Conservation (phyloP, 2,329 filamentous ascomycete genomes). For the Davidsoniella neocaledoniae region DNA sequence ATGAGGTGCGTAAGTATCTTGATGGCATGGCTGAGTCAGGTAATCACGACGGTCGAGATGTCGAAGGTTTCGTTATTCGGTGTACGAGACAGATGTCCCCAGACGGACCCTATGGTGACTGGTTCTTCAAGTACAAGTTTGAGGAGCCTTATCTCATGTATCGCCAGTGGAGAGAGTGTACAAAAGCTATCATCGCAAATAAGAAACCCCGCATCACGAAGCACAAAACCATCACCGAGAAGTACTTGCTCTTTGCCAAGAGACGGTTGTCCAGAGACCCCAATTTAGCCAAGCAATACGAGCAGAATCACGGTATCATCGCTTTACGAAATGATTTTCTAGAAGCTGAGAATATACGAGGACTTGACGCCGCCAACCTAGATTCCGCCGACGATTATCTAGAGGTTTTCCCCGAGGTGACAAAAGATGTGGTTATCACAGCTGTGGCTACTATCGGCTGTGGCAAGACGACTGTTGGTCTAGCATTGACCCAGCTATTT, state of each 20-base stretch:
- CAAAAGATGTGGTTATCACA: constrained; percentile 59
- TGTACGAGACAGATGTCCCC: constrained; percentile 52
- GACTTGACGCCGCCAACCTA: constrained; percentile 69
- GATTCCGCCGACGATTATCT: constrained; percentile 34
- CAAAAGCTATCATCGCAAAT: constrained; percentile 68
- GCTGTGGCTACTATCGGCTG: constrained; percentile 90
- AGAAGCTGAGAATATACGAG: constrained; percentile 64
- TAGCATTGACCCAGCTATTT: constrained; percentile 69
- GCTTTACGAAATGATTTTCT: constrained; percentile 77
- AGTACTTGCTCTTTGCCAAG: constrained; percentile 73
- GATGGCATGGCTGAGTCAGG: constrained; percentile 77
- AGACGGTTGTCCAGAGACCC: constrained; percentile 54
- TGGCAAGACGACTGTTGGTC: constrained; percentile 83
- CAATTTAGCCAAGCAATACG: constrained; percentile 53
- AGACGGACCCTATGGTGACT: constrained; percentile 53
- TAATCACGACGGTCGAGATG: constrained; percentile 76
- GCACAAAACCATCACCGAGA: constrained; percentile 74
- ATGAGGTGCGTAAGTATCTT: constrained; percentile 61
- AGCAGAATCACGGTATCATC: constrained; percentile 88
- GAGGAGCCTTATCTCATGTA: constrained; percentile 99
- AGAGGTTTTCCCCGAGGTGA: constrained; percentile 33
- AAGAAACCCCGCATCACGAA: constrained; percentile 66
- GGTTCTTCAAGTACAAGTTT: constrained; percentile 99
- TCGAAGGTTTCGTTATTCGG: constrained; percentile 91
- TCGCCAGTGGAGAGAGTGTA: constrained; percentile 94